phyloP scores from a whole-genome alignment of 2,329 filamentous ascomycete genomes.

The Botrytis tulipae region DNA sequence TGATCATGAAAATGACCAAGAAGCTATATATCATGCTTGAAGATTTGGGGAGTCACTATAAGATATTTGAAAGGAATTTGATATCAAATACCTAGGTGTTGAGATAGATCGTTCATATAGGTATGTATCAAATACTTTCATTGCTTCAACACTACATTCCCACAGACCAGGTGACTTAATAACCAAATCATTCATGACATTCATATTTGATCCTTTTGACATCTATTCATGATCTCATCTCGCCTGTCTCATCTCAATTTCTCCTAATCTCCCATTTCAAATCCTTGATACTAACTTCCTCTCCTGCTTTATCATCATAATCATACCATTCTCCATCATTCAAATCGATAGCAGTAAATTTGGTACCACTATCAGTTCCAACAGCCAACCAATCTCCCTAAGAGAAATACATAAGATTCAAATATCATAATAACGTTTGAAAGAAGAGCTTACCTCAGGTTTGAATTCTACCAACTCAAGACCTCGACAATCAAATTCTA shows the following conservation, averaged over 20 bases:
- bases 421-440: too few relatives aligned
- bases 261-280: conserved; percentile 74
- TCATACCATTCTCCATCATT: conserved; percentile 95
- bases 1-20: too few relatives aligned
- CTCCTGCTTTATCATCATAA: conserved; percentile 89
- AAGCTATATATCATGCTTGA: background rate
- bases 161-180: conserved; percentile 1
- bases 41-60: background rate
- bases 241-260: conserved; percentile 28
- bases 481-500: conserved; percentile 92
- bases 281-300: conserved; percentile 91
- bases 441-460: conserved; percentile 65
- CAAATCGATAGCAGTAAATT: conserved; percentile 80
- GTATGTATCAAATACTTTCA: background rate
- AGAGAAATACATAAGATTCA: background rate
- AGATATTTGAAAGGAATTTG: background rate
- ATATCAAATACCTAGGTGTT: background rate
- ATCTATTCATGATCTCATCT: background rate
- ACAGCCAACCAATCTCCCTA: conserved; percentile 89
- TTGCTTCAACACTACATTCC: background rate
- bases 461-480: conserved; percentile 90
- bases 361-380: conserved; percentile 74
- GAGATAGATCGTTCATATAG: background rate
- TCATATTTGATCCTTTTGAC: background rate
- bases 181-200: conserved; percentile 1